Evolutionary conservation across 1,139 yeast genomes (phyloP).

Genomic region (Geotrichum reessii): DNA sequence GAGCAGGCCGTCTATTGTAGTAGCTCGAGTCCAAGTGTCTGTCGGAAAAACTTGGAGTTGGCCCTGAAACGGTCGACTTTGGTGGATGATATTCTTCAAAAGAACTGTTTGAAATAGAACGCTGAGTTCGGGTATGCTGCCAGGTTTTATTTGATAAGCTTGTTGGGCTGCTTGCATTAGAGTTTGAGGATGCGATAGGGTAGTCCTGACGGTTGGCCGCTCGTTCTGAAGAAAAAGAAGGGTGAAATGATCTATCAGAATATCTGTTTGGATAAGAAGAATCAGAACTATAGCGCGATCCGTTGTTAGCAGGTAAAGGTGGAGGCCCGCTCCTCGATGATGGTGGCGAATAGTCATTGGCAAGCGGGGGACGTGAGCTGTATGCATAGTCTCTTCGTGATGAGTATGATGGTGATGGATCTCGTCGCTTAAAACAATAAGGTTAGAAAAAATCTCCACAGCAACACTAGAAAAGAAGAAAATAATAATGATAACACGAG

Average conservation of each 20-base stretch:
- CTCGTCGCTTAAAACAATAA: constrained; percentile 1
- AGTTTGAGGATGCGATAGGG: neutral
- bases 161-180: neutral
- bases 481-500: neutral
- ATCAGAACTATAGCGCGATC: neutral
- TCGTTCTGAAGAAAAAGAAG: constrained; percentile 19
- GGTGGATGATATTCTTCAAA: neutral
- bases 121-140: constrained; percentile 2
- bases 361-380: neutral
- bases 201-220: constrained; percentile 15
- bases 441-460: neutral
- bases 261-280: constrained; percentile 8
- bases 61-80: neutral
- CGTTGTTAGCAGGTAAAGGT: neutral
- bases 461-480: neutral
- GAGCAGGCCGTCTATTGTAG: constrained; percentile 13
- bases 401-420: constrained; percentile 3
- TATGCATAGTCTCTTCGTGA: constrained; percentile 9
- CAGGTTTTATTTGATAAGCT: neutral
- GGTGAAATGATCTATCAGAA: constrained; percentile 2
- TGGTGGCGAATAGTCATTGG: neutral
- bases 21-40: neutral
- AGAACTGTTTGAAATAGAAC: neutral
- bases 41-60: neutral
- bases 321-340: constrained; percentile 8